Percentiles rank a stretch among this genome's conserved stretches.
Evolutionary conservation across 305 asterid genomes (phyloP).

Genomic region (Striga hermonthica): DNA sequence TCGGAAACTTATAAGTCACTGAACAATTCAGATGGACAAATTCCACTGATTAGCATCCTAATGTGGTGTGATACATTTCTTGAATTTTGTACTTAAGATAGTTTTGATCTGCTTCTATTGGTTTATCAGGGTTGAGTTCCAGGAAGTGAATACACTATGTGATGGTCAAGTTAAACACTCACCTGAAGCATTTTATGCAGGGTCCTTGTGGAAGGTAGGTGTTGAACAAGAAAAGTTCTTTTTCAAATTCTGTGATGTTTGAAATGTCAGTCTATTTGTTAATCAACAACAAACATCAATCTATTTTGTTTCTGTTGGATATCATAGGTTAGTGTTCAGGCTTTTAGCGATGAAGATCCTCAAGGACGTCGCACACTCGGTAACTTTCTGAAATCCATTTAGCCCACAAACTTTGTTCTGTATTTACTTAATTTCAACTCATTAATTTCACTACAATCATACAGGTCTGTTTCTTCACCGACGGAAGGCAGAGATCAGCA

Average conservation of each 20-base stretch:
- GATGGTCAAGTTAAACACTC: conserved; percentile 98
- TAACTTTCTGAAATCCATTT: conserved; percentile 33
- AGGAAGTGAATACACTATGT: conserved; percentile 77
- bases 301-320: conserved; percentile 32
- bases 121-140: conserved; percentile 80
- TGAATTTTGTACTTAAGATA: neutral
- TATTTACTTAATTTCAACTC: neutral
- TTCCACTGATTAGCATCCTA: conserved; percentile 6
- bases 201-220: conserved; percentile 94
- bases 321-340: conserved; percentile 85
- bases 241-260: neutral
- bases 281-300: conserved; percentile 23
- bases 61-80: conserved; percentile 20
- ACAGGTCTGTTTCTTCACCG: conserved; percentile 97
- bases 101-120: conserved; percentile 31
- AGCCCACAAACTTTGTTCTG: neutral
- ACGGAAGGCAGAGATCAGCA: conserved; percentile 83
- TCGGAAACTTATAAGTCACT: conserved; percentile 11
- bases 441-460: neutral
- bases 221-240: neutral
- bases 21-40: too few relatives aligned
- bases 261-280: conserved; percentile 23
- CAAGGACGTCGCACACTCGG: conserved; percentile 99
- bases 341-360: conserved; percentile 94
- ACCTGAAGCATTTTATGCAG: conserved; percentile 89